Conservation (phyloP, 495 filamentous ascomycete genomes). For the Hypoxylon perforatum region DNA sequence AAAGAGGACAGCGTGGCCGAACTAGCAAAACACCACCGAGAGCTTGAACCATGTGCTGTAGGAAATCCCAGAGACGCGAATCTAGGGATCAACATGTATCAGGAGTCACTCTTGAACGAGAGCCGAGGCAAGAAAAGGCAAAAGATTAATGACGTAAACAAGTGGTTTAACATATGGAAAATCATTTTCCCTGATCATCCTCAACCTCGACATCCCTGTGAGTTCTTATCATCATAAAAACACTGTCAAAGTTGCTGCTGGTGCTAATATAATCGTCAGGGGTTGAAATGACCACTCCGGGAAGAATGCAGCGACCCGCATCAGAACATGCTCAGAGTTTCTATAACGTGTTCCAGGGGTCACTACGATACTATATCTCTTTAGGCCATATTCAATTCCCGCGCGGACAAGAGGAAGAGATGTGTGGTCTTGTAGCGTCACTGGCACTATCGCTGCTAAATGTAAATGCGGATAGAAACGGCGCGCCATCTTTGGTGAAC, state of each 20-base stretch:
- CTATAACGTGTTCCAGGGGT: background rate
- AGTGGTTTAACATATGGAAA: constrained; percentile 23
- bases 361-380: background rate
- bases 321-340: constrained; percentile 5
- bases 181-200: constrained; percentile 13
- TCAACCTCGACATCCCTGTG: constrained; percentile 19
- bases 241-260: background rate
- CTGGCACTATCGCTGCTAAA: constrained; percentile 8
- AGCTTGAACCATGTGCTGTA: constrained; percentile 11
- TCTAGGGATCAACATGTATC: constrained; percentile 17
- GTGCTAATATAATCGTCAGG: background rate
- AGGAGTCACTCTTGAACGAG: constrained; percentile 17
- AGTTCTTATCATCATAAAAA: background rate
- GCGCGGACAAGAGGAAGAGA: constrained; percentile 3
- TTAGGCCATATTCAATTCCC: constrained; percentile 11
- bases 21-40: constrained; percentile 14
- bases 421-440: constrained; percentile 8
- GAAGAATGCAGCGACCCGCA: constrained; percentile 1
- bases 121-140: constrained; percentile 19
- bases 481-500: constrained; percentile 11
- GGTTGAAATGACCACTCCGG: constrained; percentile 17
- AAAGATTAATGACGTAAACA: constrained; percentile 20
- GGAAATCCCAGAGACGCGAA: background rate
- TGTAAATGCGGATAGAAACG: constrained; percentile 7
- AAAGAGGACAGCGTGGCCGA: constrained; percentile 17